A percentile compares a stretch with the other conserved stretches of the same genome.
phyloP scores from a whole-genome alignment of 257 asterid genomes.

The Oldenlandia corymbosa region DNA sequence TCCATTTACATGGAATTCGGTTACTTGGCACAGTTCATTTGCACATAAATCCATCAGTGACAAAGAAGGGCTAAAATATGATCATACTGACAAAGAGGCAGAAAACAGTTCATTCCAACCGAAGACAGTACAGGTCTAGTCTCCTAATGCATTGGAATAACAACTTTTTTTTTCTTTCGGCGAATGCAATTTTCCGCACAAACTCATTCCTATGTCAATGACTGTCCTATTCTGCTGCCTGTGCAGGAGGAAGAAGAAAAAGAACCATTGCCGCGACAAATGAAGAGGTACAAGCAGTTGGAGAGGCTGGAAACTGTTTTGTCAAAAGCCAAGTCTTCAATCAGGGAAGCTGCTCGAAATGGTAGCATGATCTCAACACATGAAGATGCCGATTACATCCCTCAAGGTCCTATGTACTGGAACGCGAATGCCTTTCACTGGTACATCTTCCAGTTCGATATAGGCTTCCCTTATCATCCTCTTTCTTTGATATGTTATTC shows the following conservation, averaged over 20 bases:
- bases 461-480: not conserved
- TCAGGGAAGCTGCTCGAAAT: slow-evolving; percentile 33
- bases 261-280: not conserved
- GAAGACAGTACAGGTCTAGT: slow-evolving; percentile 2
- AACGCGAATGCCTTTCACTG: slow-evolving; percentile 41
- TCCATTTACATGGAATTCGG: slow-evolving; percentile 22
- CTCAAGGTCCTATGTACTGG: slow-evolving; percentile 33
- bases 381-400: slow-evolving; percentile 32
- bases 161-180: not conserved
- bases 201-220: too few relatives aligned
- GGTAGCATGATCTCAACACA: slow-evolving; percentile 26
- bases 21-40: slow-evolving; percentile 16
- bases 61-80: slow-evolving; percentile 9
- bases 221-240: not conserved
- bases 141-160: slow-evolving; percentile 8
- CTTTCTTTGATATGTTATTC: not conserved
- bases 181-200: not conserved
- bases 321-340: slow-evolving; percentile 28
- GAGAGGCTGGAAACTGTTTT: slow-evolving; percentile 31
- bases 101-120: slow-evolving; percentile 16
- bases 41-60: slow-evolving; percentile 13
- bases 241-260: slow-evolving; percentile 5
- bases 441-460: slow-evolving; percentile 13
- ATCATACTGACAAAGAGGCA: slow-evolving; percentile 9
- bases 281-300: slow-evolving; percentile 14